Base-by-base conservation (phyloP, 2,329 filamentous ascomycete genomes). In the Fusarium sacchari region DNA sequence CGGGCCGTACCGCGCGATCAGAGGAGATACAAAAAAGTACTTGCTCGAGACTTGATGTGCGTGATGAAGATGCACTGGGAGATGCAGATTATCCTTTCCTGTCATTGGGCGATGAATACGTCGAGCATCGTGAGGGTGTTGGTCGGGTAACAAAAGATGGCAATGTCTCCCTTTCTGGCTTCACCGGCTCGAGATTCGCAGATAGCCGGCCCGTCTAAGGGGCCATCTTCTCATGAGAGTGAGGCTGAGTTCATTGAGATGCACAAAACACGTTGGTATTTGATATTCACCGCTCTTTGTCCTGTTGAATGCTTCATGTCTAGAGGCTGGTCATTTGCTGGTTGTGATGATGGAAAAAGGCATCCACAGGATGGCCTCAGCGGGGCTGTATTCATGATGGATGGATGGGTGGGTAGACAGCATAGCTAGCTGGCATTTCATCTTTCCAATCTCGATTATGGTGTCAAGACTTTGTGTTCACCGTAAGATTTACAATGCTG, bases 311-410 rank as follows among this genome's bases (percentile, higher is more conserved):
- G 53, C 34, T 55, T 64, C 42, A 30, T 52, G 22, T 58, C 39
- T 40, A 37, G 34, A 42, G 37, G 44, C 32, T 40, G 28, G 42
- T 36, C 52, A 64, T 52, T 64, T 69, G 58, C 44, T 64, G 64
- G 24, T 37, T 24, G n/a, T 28, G 62, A 60, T 26, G 53, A 55
- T 50, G 52, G n/a, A 53, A 67, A 55, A 61, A 71, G 67, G 57
- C 63, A 47, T 63, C 57, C 53, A 60, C 69, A 71, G 52, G 67
- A 67, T 34, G 69, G 69, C 69, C 69, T 71, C 69, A 68, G 55
- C 55, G 58, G 62, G 62, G 67, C 46, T 68, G 44, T 28, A 57
- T 42, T 36, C 26, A 40, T 53, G 57, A 46, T 67, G 47, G 63
- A 30, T 67, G 68, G 56, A 18, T 71, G 58, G 53, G 63, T 67